Percentiles rank a stretch among this genome's conserved stretches.
Conservation (phyloP, 2,329 filamentous ascomycete genomes). For the Phyllosticta citriasiana region DNA sequence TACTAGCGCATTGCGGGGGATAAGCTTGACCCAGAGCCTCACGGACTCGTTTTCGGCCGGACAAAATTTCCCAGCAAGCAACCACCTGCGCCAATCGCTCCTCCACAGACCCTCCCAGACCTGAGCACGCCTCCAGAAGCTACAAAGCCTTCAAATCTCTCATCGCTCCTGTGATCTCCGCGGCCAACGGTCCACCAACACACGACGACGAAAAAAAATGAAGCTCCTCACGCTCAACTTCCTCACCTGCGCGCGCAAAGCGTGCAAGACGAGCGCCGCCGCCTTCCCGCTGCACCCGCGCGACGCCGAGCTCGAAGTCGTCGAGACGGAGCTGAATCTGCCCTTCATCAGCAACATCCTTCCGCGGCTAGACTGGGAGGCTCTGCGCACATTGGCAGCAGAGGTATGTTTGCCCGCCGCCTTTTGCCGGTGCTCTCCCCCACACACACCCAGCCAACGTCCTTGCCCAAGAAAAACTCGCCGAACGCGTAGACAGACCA, state of each 20-base stretch:
- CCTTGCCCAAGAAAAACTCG: too few relatives aligned
- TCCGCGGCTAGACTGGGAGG: conserved; percentile 80
- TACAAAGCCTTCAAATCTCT: neutral
- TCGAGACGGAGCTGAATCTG: conserved; percentile 72
- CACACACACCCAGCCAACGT: too few relatives aligned
- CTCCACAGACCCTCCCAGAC: neutral
- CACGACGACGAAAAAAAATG: conserved; percentile 46
- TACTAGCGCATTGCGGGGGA: conserved; percentile 7
- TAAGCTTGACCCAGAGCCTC: conserved; percentile 9
- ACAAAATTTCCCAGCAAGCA: conserved; percentile 9
- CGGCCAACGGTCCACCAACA: neutral
- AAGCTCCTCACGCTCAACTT: conserved; percentile 96
- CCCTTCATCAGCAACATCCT: conserved; percentile 76
- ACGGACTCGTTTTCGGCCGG: conserved; percentile 7
- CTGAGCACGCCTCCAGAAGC: neutral
- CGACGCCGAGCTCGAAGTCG: conserved; percentile 80
- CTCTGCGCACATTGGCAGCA: conserved; percentile 60
- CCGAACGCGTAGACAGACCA: neutral
- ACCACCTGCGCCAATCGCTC: neutral
- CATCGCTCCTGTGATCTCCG: neutral
- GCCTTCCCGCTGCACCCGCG: conserved; percentile 89
- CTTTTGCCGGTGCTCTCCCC: neutral
- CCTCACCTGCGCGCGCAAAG: conserved; percentile 88
- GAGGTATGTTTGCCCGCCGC: conserved; percentile 49
- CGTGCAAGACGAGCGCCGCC: conserved; percentile 70